These are phyloP conservation scores for Aspergillus vadensis DNA, from an alignment of 2,329 filamentous ascomycete genomes.

Conservation along the genomic window DNA sequence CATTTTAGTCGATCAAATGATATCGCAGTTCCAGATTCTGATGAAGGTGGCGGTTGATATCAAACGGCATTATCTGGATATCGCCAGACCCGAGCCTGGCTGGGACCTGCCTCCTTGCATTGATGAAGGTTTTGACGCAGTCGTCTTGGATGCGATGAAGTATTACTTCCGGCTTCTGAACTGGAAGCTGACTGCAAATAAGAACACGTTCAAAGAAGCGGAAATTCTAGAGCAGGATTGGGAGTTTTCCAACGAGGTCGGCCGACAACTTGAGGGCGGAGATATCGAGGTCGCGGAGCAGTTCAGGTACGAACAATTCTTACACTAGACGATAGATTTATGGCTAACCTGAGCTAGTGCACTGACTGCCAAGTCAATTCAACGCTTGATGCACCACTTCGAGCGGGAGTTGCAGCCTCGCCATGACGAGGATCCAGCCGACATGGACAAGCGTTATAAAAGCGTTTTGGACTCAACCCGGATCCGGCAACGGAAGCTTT, in stretches of 20 bases:
- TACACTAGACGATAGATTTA: not conserved
- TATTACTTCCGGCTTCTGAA: constrained; percentile 99
- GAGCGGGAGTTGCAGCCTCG: constrained; percentile 85
- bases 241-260: constrained; percentile 95
- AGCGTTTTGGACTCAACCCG: constrained; percentile 92
- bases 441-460: constrained; percentile 98
- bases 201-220: constrained; percentile 98
- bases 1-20: constrained; percentile 97
- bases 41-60: constrained; percentile 89
- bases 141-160: constrained; percentile 87
- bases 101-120: constrained; percentile 97
- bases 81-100: constrained; percentile 82
- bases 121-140: constrained; percentile 91
- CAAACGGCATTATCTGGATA: constrained; percentile 81
- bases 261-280: constrained; percentile 84
- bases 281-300: constrained; percentile 97
- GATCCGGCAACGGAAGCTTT: constrained; percentile 92
- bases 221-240: constrained; percentile 97
- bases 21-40: constrained; percentile 90
- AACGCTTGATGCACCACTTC: constrained; percentile 84
- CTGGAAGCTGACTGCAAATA: constrained; percentile 96
- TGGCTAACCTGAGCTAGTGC: constrained; percentile 54
- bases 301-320: constrained; percentile 62
- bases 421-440: constrained; percentile 76
- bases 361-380: constrained; percentile 88